Evolutionary conservation across 192 early-diverging fungal species (phyloP).

Genomic region (Geosiphon pyriformis): DNA sequence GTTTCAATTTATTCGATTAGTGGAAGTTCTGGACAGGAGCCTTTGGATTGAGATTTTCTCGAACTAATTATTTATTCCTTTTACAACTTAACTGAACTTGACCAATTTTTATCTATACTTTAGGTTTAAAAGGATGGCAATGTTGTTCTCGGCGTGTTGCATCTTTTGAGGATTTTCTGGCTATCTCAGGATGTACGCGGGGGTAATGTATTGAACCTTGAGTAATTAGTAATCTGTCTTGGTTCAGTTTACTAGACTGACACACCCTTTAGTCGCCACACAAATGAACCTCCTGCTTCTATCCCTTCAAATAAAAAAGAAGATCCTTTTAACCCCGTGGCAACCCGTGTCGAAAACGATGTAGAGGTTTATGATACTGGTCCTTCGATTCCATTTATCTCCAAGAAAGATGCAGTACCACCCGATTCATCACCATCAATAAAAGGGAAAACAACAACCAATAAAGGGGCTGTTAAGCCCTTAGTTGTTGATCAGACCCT

Average conservation of each 20-base stretch:
- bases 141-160: conserved; percentile 88
- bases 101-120: not conserved
- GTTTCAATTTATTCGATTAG: no score
- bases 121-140: conserved; percentile 80
- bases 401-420: conserved; percentile 17
- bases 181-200: conserved; percentile 76
- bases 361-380: conserved; percentile 36
- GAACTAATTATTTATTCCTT: no score
- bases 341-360: conserved; percentile 24
- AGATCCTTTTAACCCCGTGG: conserved; percentile 4
- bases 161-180: conserved; percentile 91
- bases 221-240: no score
- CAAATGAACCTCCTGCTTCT: conserved; percentile 26
- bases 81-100: no score
- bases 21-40: no score
- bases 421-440: not conserved
- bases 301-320: conserved; percentile 30
- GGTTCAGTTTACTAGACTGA: no score
- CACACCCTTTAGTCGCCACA: conserved; percentile 55
- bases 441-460: no score
- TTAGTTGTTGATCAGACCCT: conserved; percentile 55
- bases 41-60: no score
- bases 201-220: conserved; percentile 8
- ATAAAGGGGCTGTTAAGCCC: conserved; percentile 27
- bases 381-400: conserved; percentile 23